Base-by-base conservation (phyloP, 345 rosid species). In the Acer negundo region DNA sequence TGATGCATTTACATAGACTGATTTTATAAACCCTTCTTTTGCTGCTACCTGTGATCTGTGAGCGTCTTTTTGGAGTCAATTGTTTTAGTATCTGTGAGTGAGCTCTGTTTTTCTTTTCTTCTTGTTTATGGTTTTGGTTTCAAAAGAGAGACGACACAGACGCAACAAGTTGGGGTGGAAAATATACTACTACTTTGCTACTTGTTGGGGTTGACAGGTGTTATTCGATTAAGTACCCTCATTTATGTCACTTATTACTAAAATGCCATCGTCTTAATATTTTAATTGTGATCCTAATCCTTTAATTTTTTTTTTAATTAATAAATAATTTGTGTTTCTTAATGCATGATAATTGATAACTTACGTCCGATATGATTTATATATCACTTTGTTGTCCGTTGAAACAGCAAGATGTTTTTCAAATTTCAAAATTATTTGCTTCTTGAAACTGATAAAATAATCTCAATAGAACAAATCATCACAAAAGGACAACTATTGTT, bases 1-100 rank as follows among this genome's bases (percentile, higher is more conserved):
- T 77, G 83, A 81, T 64, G 84, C 86, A 83, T 85, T 42, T 78
- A 83, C 79, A 77, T 74, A 20, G 46, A 69, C 26, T 31, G 55
- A 62, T 10, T 23, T 5, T 31, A 35, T 35, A 35, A 31, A 31
- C 35, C 35, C 3, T 31, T 31, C 6, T 31, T 31, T 31, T 31
- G 35, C 35, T 31, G 35, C 35, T 31, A 31, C 35, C 35, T 31
- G 35, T 31, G 38, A 35, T 1, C 38, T 35, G 6, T 35, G 38
- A 35, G 38, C 38, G 38, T 35, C 38, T 35, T 35, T 42, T 42
- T 9, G 46, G 46, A 8, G 46, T 42, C 46, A 1, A 42, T 42
- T 42, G 46, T 42, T 42, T 42, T 42, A 8, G 13, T 1, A 9
- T 4, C 10, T 20, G 16, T 28, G 47, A 40, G 3, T 40, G 38